Percentiles rank a stretch among this genome's conserved stretches.
These are phyloP conservation scores for Schwanniomyces pseudopolymorphus DNA, from an alignment of 805 yeast genomes.

Conservation along the genomic window DNA sequence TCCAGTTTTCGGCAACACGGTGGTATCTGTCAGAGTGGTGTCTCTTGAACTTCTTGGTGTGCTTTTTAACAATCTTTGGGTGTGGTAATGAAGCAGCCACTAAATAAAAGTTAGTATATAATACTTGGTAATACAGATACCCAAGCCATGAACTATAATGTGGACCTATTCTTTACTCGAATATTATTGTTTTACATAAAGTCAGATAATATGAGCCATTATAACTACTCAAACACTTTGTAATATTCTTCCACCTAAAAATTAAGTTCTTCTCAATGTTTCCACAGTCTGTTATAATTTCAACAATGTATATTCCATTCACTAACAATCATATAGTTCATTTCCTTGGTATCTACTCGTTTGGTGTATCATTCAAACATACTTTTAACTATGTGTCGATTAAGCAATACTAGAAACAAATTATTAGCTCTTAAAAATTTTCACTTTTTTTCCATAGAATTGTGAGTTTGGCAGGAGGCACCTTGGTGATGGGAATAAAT, in stretches of 20 bases:
- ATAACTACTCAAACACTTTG: too few species aligned
- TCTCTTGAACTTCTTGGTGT: slow-evolving; percentile 98
- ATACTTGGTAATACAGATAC: not conserved
- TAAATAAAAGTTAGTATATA: slow-evolving; percentile 19
- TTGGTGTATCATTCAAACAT: slow-evolving; percentile 1
- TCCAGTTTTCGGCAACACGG: slow-evolving; percentile 99
- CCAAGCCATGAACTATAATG: not conserved
- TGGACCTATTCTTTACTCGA: too few species aligned
- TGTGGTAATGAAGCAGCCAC: slow-evolving; percentile 97
- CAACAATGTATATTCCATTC: not conserved
- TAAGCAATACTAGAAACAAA: slow-evolving; percentile 3
- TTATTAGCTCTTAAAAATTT: slow-evolving; percentile 2
- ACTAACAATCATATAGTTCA: not conserved
- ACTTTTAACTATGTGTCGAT: slow-evolving; percentile 5
- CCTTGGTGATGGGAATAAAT: not conserved
- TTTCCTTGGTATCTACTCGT: not conserved
- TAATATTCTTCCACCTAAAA: too few species aligned
- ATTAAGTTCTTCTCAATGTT: too few species aligned
- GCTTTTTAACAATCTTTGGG: slow-evolving; percentile 99
- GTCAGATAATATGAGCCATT: too few species aligned
- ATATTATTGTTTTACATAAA: too few species aligned
- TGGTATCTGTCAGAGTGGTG: slow-evolving; percentile 99
- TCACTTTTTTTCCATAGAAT: slow-evolving; percentile 3
- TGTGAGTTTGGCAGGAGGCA: not conserved
- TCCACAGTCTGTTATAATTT: too few species aligned